Evolutionary conservation across 306 rosid genomes (phyloP).

Genomic region (Ziziphus jujuba): DNA sequence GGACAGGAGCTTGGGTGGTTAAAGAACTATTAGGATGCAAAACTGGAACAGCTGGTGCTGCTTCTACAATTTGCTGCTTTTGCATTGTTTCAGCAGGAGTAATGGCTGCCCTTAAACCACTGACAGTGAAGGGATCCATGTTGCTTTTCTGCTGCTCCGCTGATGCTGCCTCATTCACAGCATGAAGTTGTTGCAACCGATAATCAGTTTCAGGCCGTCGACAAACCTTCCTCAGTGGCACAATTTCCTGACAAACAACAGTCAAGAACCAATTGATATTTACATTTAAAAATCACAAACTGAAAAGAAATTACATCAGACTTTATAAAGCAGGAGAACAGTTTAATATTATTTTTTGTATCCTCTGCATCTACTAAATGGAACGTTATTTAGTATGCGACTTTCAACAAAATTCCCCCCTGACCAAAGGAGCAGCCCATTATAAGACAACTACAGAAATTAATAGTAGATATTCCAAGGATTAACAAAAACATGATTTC

Average conservation of each 20-base stretch:
- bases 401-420: not conserved
- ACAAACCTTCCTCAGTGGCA: slow-evolving; percentile 88
- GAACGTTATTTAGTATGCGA: not conserved
- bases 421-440: not conserved
- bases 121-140: slow-evolving; percentile 39
- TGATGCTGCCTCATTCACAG: slow-evolving; percentile 58
- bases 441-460: no score
- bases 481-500: no score
- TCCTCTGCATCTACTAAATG: not conserved
- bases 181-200: slow-evolving; percentile 90
- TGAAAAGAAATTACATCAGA: not conserved
- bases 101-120: slow-evolving; percentile 24
- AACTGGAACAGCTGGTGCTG: slow-evolving; percentile 22
- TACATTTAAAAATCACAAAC: not conserved
- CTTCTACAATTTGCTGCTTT: slow-evolving; percentile 51
- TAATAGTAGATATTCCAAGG: no score
- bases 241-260: slow-evolving; percentile 69
- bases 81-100: slow-evolving; percentile 51
- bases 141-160: slow-evolving; percentile 53
- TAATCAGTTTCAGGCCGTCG: slow-evolving; percentile 94
- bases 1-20: slow-evolving; percentile 31
- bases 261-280: not conserved
- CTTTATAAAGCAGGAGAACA: not conserved
- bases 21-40: slow-evolving; percentile 35
- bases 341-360: not conserved